phyloP scores from a whole-genome alignment of 805 yeast genomes.

The Candida ficus region DNA sequence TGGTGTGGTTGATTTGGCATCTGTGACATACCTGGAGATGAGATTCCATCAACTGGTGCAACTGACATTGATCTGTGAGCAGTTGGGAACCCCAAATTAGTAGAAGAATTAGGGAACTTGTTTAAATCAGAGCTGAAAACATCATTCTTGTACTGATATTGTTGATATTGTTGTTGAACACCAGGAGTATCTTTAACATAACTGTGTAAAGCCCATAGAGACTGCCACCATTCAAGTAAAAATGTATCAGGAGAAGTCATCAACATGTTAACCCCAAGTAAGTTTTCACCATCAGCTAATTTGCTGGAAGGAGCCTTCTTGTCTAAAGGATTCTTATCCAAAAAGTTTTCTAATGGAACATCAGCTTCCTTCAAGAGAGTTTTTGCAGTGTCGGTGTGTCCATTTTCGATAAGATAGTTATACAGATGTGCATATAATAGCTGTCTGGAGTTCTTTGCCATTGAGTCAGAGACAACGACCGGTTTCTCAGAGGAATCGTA shows the following conservation, averaged over 20 bases:
- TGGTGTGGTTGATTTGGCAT: not conserved
- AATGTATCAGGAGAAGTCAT: constrained; percentile 42
- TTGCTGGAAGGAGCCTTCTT: constrained; percentile 8
- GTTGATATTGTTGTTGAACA: constrained; percentile 20
- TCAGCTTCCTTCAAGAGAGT: constrained; percentile 41
- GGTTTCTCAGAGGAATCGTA: constrained; percentile 7
- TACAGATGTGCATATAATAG: constrained; percentile 48
- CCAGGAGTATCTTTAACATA: constrained; percentile 33
- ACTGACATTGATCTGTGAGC: not conserved
- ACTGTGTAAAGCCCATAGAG: constrained; percentile 44
- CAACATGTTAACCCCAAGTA: constrained; percentile 33
- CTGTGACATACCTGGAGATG: constrained; percentile 1
- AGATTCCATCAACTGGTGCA: not conserved
- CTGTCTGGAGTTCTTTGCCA: constrained; percentile 45
- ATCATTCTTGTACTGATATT: constrained; percentile 6
- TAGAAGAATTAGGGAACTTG: not conserved
- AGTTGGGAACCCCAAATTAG: not conserved
- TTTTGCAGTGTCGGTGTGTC: constrained; percentile 45
- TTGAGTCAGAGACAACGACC: constrained; percentile 38
- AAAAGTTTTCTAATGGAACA: constrained; percentile 30
- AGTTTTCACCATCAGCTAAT: constrained; percentile 15
- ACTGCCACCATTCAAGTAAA: constrained; percentile 53
- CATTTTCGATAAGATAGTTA: constrained; percentile 42
- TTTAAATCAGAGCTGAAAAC: not conserved
- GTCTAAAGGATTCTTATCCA: constrained; percentile 3